phyloP scores from a whole-genome alignment of 176 grass and related monocot species.

The Pontederia crassipes region DNA sequence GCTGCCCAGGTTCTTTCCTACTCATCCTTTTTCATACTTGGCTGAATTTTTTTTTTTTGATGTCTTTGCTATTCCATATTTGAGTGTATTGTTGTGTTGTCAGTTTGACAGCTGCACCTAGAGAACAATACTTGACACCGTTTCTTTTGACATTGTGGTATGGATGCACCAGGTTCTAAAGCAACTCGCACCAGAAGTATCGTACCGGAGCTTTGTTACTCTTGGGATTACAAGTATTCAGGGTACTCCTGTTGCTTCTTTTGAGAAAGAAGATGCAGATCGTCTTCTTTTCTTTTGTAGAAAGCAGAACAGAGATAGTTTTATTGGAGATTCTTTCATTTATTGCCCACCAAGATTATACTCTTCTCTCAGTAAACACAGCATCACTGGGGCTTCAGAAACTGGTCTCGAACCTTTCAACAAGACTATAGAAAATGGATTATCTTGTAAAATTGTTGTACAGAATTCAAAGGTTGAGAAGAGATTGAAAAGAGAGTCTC shows the following conservation, averaged over 20 bases:
- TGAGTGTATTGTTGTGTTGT: background rate
- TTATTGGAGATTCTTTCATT: slow-evolving; percentile 9
- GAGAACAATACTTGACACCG: too few species aligned
- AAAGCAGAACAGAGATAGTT: slow-evolving; percentile 22
- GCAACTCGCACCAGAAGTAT: slow-evolving; percentile 43
- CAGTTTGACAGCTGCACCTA: too few species aligned
- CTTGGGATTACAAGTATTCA: slow-evolving; percentile 63
- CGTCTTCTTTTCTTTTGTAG: slow-evolving; percentile 55
- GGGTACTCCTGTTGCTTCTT: slow-evolving; percentile 52
- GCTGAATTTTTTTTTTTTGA: background rate
- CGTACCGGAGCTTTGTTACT: slow-evolving; percentile 49
- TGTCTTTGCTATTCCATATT: too few species aligned
- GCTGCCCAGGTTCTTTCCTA: slow-evolving; percentile 51
- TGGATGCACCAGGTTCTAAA: slow-evolving; percentile 44
- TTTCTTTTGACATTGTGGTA: slow-evolving; percentile 1
- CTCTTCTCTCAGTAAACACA: slow-evolving; percentile 30
- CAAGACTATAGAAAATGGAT: too few species aligned
- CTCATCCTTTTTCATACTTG: background rate
- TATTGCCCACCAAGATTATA: slow-evolving; percentile 30
- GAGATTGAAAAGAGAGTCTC: slow-evolving; percentile 10
- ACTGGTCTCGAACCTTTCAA: too few species aligned
- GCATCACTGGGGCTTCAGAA: background rate
- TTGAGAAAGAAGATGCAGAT: slow-evolving; percentile 54
- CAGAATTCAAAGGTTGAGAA: slow-evolving; percentile 14
- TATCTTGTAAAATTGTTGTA: too few species aligned